Evolutionary conservation across 176 grass and related monocot genomes (phyloP), one percentile per base, ranked within the genome.

Genomic region (Raddia distichophylla): DNA sequence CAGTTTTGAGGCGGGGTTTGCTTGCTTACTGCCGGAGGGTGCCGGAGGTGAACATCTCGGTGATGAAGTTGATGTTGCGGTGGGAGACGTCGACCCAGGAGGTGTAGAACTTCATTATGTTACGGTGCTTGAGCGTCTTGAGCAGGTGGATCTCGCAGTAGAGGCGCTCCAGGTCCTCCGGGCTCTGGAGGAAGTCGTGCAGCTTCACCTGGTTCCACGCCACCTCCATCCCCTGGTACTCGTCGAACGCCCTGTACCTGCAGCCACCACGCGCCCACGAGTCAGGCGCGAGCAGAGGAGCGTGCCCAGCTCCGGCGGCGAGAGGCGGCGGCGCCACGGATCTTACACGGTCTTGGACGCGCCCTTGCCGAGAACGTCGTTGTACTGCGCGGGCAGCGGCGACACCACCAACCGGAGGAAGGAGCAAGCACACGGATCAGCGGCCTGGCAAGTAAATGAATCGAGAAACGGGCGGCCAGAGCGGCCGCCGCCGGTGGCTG

Each of bases 121-220:
- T 99, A 62, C 75, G 86, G 91, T 99, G 96, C 78, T 89, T 91
- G 82, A 99, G 85, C 44, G 93, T 99, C 84, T 95, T 93, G 64
- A 99, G 92, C 44, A 99, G 90, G 82, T 99, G 96, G 89, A 99
- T 99, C 86, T 99, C 96, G 78, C 96, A 95, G 87, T 90, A 95
- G 80, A 99, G 96, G 8, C 96, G 85, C 91, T 95, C 96, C 63
- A 95, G 71, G 54, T 94, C 91, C 79, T 95, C 90, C 8, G 87
- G 74, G 82, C 91, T 90, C 73, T 93, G 96, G 44, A 99, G 82
- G 86, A 99, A 95, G 45, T 99, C 96, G 40, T 86, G 74, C 19
- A 99, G 86, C 90, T 94, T 95, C 82, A 95, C 93, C 82, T 99
- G 96, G 84, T 99, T 99, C 96, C 96, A 95, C 6, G 96, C 96